Base-by-base conservation (phyloP, 441 rosid genomes). In the Caryocar brasiliense region DNA sequence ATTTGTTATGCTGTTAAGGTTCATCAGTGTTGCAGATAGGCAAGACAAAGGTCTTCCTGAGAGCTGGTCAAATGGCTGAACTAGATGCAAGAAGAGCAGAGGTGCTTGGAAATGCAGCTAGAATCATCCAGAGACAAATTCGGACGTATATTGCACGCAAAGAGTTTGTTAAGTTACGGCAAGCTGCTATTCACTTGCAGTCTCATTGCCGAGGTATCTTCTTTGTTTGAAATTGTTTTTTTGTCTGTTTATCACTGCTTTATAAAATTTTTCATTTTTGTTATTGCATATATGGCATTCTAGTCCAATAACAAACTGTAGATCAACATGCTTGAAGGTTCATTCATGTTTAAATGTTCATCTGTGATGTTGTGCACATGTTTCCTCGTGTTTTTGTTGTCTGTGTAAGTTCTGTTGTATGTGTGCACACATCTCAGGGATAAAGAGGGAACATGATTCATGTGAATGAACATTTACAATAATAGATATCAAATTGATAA, bases 11-110 rank as follows among this genome's bases (percentile, higher is more conserved):
- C 4, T 62, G 61, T 52, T 51, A 27, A 62, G 61, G 43, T 52
- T 47, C 45, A 54, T 49, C 68, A 58, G 37, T 24, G 67, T 56
- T 57, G 73, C 82, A 94, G 99, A 60, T 94, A 62, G 99, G 99
- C 43, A 90, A 90, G 78, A 70, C 78, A 23, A 89, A 94, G 61
- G 84, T 94, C 55, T 94, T 94, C 77, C 85, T 94, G 13, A 78
- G 99, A 72, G 99, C 99, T 45, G 99, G 99, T 47, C 99, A 94
- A 81, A 94, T 94, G 99, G 99, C 99, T 65, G 96, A 90, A 74
- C 68, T 94, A 73, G 99, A 94, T 75, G 84, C 98, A 44, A 85
- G 99, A 77, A 83, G 99, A 78, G 86, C 98, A 51, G 94, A 83
- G 82, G 92, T 94, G 61, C 98, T 94, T 52, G 98, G 98, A 58